Evolutionary conservation across 768 basidiomycete species (phyloP).

Genomic region (Auricularia auricula-judae): DNA sequence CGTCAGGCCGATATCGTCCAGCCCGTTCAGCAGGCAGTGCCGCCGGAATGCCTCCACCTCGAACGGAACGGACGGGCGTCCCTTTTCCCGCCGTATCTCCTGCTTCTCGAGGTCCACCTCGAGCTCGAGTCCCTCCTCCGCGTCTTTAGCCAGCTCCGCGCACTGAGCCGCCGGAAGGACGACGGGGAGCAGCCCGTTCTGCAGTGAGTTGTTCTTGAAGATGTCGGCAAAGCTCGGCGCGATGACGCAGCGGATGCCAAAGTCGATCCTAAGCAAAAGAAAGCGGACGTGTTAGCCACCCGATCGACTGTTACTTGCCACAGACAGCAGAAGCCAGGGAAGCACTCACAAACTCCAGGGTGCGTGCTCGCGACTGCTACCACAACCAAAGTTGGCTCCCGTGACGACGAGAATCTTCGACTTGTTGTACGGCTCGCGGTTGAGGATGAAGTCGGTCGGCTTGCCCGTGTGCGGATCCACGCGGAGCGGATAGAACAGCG

Average conservation of each 20-base stretch:
- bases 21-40: slow-evolving; percentile 87
- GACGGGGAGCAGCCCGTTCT: slow-evolving; percentile 86
- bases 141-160: slow-evolving; percentile 62
- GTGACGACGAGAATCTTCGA: slow-evolving; percentile 75
- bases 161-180: slow-evolving; percentile 60
- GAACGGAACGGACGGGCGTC: slow-evolving; percentile 63
- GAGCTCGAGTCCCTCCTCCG: slow-evolving; percentile 60
- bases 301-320: neutral
- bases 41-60: slow-evolving; percentile 81
- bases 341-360: slow-evolving; percentile 69
- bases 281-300: slow-evolving; percentile 2
- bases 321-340: neutral
- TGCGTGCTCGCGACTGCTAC: slow-evolving; percentile 84
- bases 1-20: slow-evolving; percentile 95
- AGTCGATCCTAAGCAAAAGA: slow-evolving; percentile 51
- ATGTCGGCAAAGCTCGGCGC: slow-evolving; percentile 88
- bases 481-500: slow-evolving; percentile 72
- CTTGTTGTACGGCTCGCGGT: slow-evolving; percentile 64
- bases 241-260: slow-evolving; percentile 80
- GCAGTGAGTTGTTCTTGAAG: slow-evolving; percentile 82
- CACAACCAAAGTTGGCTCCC: slow-evolving; percentile 85
- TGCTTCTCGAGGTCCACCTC: slow-evolving; percentile 79
- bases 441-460: slow-evolving; percentile 77
- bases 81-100: slow-evolving; percentile 49
- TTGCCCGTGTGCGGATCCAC: slow-evolving; percentile 68